Percentiles rank a stretch among this genome's conserved stretches.
These are phyloP conservation scores for Thecaphora thlaspeos DNA, from an alignment of 1,284 basidiomycete genomes.

Conservation along the genomic window DNA sequence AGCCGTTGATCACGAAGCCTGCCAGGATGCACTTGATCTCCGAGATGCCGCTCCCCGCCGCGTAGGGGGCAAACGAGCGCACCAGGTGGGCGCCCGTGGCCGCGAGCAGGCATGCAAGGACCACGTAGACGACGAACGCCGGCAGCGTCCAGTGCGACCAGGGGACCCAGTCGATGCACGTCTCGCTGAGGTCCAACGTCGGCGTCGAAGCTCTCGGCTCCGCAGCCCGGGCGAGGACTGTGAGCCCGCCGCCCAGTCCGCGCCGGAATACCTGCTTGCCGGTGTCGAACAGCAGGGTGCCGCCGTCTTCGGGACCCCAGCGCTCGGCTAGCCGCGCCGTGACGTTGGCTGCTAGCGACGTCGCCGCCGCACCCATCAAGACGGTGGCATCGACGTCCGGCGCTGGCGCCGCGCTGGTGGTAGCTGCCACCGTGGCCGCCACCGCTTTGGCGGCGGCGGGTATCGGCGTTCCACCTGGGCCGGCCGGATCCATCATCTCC, in stretches of 20 bases:
- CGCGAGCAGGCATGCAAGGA: constrained; percentile 67
- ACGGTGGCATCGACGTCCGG: constrained; percentile 1
- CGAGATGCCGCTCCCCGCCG: constrained; percentile 95
- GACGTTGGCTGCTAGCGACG: neutral
- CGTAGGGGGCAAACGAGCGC: constrained; percentile 83
- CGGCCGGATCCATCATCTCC: constrained; percentile 63
- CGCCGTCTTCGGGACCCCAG: neutral
- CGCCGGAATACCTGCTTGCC: constrained; percentile 63
- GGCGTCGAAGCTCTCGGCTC: constrained; percentile 2
- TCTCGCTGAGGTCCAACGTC: constrained; percentile 61
- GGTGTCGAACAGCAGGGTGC: neutral
- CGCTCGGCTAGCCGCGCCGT: neutral
- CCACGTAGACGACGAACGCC: constrained; percentile 80
- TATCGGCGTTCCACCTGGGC: constrained; percentile 42
- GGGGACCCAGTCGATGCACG: constrained; percentile 86
- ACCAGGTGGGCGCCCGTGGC: constrained; percentile 74
- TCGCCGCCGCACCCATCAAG: neutral
- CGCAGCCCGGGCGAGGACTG: constrained; percentile 14
- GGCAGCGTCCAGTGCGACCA: constrained; percentile 79
- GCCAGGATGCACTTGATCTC: constrained; percentile 99
- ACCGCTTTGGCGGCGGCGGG: constrained; percentile 29
- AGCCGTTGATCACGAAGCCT: constrained; percentile 95
- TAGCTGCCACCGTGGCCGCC: constrained; percentile 21
- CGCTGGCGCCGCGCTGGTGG: neutral
- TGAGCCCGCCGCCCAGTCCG: constrained; percentile 41